phyloP scores from a whole-genome alignment of 1,139 yeast species.

The Saccharomyces pastorianus region DNA sequence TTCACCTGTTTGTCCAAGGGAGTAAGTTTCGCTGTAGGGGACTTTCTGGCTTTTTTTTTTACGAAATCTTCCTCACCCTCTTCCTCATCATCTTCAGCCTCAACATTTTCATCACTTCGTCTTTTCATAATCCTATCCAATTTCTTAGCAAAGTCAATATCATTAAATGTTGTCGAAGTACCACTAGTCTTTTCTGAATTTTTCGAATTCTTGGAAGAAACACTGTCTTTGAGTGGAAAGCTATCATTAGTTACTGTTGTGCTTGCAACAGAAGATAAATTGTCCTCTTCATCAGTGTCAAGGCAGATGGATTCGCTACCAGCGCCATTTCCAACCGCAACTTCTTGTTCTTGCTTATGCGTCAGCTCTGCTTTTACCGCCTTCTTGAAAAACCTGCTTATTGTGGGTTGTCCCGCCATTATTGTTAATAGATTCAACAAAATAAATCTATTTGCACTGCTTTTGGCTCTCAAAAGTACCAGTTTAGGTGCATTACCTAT shows the following conservation, averaged over 20 bases:
- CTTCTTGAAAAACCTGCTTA: slow-evolving; percentile 26
- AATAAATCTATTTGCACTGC: background rate
- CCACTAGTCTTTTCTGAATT: background rate
- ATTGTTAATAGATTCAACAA: background rate
- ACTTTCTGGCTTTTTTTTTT: background rate
- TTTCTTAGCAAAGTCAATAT: background rate
- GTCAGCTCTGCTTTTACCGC: slow-evolving; percentile 2
- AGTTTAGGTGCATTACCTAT: background rate
- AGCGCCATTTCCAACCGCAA: slow-evolving; percentile 4
- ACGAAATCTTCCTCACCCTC: slow-evolving; percentile 2
- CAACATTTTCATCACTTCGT: slow-evolving; percentile 1
- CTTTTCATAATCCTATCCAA: slow-evolving; percentile 2
- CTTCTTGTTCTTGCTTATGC: background rate
- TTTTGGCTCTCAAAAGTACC: too few relatives aligned
- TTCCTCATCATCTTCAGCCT: slow-evolving; percentile 1
- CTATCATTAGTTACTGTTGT: background rate
- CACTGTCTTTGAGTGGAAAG: background rate
- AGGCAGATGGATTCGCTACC: slow-evolving; percentile 1
- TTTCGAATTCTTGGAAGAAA: background rate
- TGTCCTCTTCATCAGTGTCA: background rate
- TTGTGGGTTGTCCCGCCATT: slow-evolving; percentile 24
- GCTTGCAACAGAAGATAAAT: background rate
- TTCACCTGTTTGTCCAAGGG: slow-evolving; percentile 76
- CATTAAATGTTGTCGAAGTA: background rate
- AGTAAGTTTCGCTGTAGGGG: slow-evolving; percentile 37